Percentiles rank a stretch among this genome's conserved stretches.
phyloP scores from a whole-genome alignment of 768 basidiomycete genomes.

The Clitopilus passeckerianus region DNA sequence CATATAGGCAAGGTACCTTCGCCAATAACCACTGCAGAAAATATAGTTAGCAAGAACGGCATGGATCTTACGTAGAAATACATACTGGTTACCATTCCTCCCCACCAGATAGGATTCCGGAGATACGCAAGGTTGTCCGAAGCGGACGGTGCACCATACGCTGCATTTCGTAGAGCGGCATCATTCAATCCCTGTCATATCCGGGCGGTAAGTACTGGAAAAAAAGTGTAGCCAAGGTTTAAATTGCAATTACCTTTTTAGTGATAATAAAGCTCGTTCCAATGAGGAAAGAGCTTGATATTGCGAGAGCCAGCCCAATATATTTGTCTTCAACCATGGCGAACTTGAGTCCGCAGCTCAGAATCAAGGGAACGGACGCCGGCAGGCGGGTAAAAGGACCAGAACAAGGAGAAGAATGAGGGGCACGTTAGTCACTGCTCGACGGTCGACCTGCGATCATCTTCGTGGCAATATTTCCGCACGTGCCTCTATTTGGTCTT shows the following conservation, averaged over 20 bases:
- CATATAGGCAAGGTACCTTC: conserved; percentile 53
- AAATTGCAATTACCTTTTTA: conserved; percentile 69
- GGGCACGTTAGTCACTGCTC: background rate
- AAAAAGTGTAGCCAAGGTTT: background rate
- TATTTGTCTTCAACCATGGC: conserved; percentile 90
- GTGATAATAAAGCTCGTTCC: conserved; percentile 98
- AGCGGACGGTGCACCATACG: conserved; percentile 48
- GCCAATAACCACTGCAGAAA: conserved; percentile 74
- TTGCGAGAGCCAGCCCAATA: conserved; percentile 86
- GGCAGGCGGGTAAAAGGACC: conserved; percentile 6
- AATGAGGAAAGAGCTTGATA: conserved; percentile 81
- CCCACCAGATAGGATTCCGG: conserved; percentile 95
- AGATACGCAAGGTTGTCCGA: conserved; percentile 87
- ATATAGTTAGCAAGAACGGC: conserved; percentile 1
- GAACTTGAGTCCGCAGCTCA: conserved; percentile 1
- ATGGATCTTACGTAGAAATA: conserved; percentile 15
- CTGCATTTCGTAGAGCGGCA: conserved; percentile 52
- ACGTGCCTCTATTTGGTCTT: conserved; percentile 13
- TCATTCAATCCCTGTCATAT: conserved; percentile 80
- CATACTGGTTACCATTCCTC: conserved; percentile 88
- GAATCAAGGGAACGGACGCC: conserved; percentile 9
- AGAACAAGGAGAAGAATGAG: background rate
- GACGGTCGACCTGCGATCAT: background rate
- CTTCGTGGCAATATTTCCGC: conserved; percentile 16
- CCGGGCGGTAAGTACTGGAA: conserved; percentile 7